Evolutionary conservation across 441 rosid species (phyloP), one percentile per base, ranked within the genome.

Genomic region (Euphorbia schlechtendalii): DNA sequence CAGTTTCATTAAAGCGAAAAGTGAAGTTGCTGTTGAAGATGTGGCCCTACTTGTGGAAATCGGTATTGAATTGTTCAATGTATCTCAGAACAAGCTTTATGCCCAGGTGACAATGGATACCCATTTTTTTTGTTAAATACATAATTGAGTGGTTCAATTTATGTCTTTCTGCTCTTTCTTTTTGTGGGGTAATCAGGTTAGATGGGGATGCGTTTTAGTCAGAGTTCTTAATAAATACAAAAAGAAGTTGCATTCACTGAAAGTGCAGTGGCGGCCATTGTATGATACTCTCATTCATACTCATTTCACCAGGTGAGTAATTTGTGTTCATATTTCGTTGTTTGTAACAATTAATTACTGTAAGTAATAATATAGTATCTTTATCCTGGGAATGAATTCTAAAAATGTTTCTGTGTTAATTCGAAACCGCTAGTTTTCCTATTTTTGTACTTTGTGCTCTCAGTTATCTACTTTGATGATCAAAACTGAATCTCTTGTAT

Each of bases 131-230:
- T 71, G 43, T 67, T 72, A 68, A 59, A 67, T 63, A 53, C 59
- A 48, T 54, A 48, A 66, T 12, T 56, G 67, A 70, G 24, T 73
- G 40, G 9, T 20, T 45, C 25, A 6, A 60, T 48, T 67, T 58
- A 21, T 53, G 52, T 17, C 24, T 69, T 49, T 18, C 17, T 67
- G 36, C 28, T 45, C 66, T 7, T 8, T 28, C 32, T 59, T 32
- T 41, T 22, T 59, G 24, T 9, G 41, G 59, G 61, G 25, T 69
- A 21, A 70, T 78, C 77, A 94, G 99, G 96, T 91, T 81, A 83
- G 99, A 81, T 95, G 99, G 99, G 96, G 99, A 75, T 80, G 81
- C 79, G 60, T 86, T 64, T 75, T 89, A 80, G 90, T 86, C 70
- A 86, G 85, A 77, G 54, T 91, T 73, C 86, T 91, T 67, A 91